phyloP scores from a whole-genome alignment of 1,139 yeast genomes.

The Kurtzmaniella quercitrusa region DNA sequence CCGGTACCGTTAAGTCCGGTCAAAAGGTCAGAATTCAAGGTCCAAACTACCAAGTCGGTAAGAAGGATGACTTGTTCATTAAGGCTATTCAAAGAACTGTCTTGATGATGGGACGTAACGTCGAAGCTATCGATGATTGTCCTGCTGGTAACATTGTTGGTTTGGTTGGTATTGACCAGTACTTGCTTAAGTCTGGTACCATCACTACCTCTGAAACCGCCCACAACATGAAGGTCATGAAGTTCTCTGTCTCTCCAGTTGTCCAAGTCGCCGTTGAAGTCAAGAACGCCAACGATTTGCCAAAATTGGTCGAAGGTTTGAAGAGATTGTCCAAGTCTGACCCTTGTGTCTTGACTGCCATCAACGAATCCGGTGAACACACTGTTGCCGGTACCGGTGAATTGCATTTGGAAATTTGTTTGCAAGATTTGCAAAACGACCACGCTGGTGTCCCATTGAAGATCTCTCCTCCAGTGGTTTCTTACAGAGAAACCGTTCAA shows the following conservation, averaged over 20 bases:
- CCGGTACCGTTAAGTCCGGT: constrained; percentile 99
- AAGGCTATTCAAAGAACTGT: constrained; percentile 99
- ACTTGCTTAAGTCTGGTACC: constrained; percentile 99
- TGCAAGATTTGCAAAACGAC: constrained; percentile 93
- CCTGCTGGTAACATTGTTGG: constrained; percentile 99
- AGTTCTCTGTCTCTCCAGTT: constrained; percentile 99
- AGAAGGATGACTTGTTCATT: constrained; percentile 94
- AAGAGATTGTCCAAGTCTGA: constrained; percentile 99
- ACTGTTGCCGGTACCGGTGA: constrained; percentile 99
- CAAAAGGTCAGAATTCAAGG: constrained; percentile 99
- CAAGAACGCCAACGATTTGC: constrained; percentile 98
- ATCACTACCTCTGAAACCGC: constrained; percentile 94
- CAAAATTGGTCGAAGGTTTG: constrained; percentile 99
- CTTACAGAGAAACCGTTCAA: constrained; percentile 98
- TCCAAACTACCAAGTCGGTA: constrained; percentile 98
- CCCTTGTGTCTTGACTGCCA: constrained; percentile 91
- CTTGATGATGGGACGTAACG: constrained; percentile 98
- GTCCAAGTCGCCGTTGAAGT: constrained; percentile 99
- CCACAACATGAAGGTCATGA: constrained; percentile 99
- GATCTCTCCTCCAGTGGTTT: constrained; percentile 96
- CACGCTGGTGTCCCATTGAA: constrained; percentile 99
- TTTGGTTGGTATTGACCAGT: constrained; percentile 99
- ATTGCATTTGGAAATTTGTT: constrained; percentile 98
- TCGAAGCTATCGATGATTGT: constrained; percentile 98
- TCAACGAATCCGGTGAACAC: constrained; percentile 97